phyloP scores from a whole-genome alignment of 352 stramenopile species.

The Discostella stelligera region DNA sequence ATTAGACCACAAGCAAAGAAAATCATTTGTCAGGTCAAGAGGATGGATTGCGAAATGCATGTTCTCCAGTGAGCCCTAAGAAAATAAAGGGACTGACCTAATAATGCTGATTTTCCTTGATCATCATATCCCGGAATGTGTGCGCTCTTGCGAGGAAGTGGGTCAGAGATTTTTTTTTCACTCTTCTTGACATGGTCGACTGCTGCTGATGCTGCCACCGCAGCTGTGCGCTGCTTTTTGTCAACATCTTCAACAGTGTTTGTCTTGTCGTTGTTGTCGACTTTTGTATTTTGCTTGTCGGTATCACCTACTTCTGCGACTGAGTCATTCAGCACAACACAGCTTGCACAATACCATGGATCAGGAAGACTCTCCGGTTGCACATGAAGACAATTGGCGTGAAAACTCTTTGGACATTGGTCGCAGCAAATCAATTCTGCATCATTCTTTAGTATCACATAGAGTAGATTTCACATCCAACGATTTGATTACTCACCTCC shows the following conservation, averaged over 20 bases:
- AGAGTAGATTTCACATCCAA: no score
- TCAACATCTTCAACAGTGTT: neutral
- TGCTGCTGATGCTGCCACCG: neutral
- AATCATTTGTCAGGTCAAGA: neutral
- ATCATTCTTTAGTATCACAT: no score
- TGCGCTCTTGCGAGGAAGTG: neutral
- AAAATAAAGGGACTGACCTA: slow-evolving; percentile 14
- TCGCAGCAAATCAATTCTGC: slow-evolving; percentile 20
- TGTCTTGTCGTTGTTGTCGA: neutral
- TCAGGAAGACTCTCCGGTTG: slow-evolving; percentile 1
- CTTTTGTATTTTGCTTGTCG: neutral
- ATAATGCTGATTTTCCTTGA: slow-evolving; percentile 15
- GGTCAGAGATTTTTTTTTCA: neutral
- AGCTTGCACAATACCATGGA: slow-evolving; percentile 16
- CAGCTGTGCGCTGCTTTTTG: neutral
- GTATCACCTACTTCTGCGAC: neutral
- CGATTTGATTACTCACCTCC: slow-evolving; percentile 10
- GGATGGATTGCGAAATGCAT: neutral
- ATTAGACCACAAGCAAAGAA: neutral
- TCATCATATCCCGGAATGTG: slow-evolving; percentile 8
- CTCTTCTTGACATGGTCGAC: neutral
- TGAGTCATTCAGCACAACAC: neutral
- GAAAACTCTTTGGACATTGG: slow-evolving; percentile 6
- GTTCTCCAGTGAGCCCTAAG: neutral
- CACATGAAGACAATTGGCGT: slow-evolving; percentile 5